A percentile compares a stretch with the other conserved stretches of the same genome.
These are phyloP conservation scores for Lipomyces yamanashiensis DNA, from an alignment of 805 yeast genomes.

Conservation along the genomic window DNA sequence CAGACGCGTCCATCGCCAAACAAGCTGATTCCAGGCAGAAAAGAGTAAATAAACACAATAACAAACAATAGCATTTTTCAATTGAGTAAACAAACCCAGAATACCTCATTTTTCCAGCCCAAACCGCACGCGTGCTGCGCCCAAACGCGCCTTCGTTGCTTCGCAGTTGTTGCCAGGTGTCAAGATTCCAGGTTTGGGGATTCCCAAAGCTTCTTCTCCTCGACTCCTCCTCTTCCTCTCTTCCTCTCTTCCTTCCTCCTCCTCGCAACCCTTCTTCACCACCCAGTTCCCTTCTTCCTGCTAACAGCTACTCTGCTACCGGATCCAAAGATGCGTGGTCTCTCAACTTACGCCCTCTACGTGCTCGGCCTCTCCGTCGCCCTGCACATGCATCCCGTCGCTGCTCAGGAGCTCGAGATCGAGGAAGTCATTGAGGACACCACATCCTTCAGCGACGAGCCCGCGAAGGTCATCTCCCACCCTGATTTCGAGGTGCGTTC, in stretches of 20 bases:
- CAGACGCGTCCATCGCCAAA: no score
- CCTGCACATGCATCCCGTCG: constrained; percentile 6
- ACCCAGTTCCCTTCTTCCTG: not conserved
- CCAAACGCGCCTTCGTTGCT: no score
- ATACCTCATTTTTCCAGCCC: not conserved
- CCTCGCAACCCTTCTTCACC: not conserved
- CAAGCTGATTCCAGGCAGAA: no score
- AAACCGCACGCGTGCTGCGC: not conserved
- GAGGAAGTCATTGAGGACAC: constrained; percentile 18
- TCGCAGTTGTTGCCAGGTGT: constrained; percentile 13
- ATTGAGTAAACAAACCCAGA: not conserved
- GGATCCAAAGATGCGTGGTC: constrained; percentile 24
- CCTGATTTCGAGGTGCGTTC: constrained; percentile 21
- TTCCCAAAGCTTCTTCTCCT: constrained; percentile 5
- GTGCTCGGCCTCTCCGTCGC: constrained; percentile 22
- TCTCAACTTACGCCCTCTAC: constrained; percentile 21
- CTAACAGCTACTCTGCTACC: no score
- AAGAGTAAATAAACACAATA: no score
- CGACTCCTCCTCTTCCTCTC: not conserved
- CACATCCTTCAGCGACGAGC: constrained; percentile 7
- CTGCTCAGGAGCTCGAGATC: constrained; percentile 28
- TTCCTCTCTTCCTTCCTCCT: not conserved
- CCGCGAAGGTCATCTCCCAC: constrained; percentile 12
- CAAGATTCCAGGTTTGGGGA: not conserved
- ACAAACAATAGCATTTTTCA: not conserved